Conservation (phyloP, 2,329 filamentous ascomycete species). For the Aspergillus ochraceus region DNA sequence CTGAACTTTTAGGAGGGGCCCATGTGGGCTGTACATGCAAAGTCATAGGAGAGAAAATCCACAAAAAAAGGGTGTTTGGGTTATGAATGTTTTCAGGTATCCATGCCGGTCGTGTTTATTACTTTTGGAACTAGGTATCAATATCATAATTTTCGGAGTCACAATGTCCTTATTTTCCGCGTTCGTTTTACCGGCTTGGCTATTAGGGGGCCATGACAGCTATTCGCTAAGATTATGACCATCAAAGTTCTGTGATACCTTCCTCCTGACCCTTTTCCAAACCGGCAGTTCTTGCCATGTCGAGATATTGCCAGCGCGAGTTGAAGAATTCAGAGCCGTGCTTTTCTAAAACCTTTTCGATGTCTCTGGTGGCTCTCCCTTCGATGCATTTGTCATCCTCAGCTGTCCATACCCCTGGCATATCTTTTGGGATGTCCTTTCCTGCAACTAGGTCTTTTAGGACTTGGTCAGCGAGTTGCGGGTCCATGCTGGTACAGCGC, state of each 20-base stretch:
- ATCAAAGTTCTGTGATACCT: background rate
- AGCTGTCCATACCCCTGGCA: slow-evolving; percentile 49
- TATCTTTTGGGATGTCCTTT: slow-evolving; percentile 39
- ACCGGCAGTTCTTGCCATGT: slow-evolving; percentile 25
- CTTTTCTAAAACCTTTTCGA: slow-evolving; percentile 41
- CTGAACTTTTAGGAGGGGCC: background rate
- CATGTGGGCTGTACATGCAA: background rate
- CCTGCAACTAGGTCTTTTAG: slow-evolving; percentile 32
- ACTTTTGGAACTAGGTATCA: background rate
- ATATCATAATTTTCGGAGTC: background rate
- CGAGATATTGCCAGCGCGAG: slow-evolving; percentile 39
- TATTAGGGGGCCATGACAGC: background rate
- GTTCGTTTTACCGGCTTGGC: background rate
- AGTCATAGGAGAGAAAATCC: background rate
- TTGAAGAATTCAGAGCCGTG: slow-evolving; percentile 43
- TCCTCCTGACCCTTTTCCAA: slow-evolving; percentile 7
- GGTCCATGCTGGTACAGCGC: slow-evolving; percentile 43
- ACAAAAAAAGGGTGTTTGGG: background rate
- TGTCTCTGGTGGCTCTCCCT: slow-evolving; percentile 30
- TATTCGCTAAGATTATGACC: background rate
- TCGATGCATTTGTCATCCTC: slow-evolving; percentile 44
- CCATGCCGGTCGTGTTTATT: background rate
- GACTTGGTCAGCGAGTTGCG: slow-evolving; percentile 37
- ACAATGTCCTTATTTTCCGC: background rate
- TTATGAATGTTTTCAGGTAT: background rate